Evolutionary conservation across 2,329 filamentous ascomycete genomes (phyloP), one percentile per base, ranked within the genome.

Genomic region (Fusarium sororula): DNA sequence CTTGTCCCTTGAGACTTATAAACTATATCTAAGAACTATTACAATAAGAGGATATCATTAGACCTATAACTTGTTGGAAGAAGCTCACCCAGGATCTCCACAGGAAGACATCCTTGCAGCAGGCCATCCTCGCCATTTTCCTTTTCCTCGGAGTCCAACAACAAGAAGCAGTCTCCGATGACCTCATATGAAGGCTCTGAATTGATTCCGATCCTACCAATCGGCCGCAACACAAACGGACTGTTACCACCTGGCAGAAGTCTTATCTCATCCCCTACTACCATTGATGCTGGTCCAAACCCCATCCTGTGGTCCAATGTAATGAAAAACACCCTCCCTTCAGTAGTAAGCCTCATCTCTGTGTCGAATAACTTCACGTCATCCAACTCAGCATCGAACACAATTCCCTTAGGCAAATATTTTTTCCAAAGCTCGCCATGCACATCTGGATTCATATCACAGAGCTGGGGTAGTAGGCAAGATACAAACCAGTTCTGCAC

Each of bases 351-450:
- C 44, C 44, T 47, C 24, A 47, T 28, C 18, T 47, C 44, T 2
- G 44, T 15, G 13, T 47, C 44, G 13, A 47, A 47, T 28, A 7
- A 20, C 18, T 47, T 28, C 12, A 10, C 10, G 2, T 14, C 8
- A 15, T 20, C 4, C 12, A 20, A 14, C 2, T 28, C 24, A 5
- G 12, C 4, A 20, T 47, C 5, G 7, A 26, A 47, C 8, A 7
- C 7, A 26, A 4, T 3, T 26, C 0, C 24, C 1, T 0, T 6
- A 13, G 42, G 14, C 4, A 26, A 14, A 7, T 14, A 17, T 0
- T 4, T 3, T 14, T 3, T 45, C 44, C 44, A 45, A 45, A 45
- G 7, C 17, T 20, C 12, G 13, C 24, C 13, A 22, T 20, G 12
- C 0, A 47, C 44, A 1, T 12, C 24, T 11, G 24, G 44, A 28